These are phyloP conservation scores for Scytalidium lignicola DNA, from an alignment of 2,329 filamentous ascomycete genomes.

Conservation along the genomic window DNA sequence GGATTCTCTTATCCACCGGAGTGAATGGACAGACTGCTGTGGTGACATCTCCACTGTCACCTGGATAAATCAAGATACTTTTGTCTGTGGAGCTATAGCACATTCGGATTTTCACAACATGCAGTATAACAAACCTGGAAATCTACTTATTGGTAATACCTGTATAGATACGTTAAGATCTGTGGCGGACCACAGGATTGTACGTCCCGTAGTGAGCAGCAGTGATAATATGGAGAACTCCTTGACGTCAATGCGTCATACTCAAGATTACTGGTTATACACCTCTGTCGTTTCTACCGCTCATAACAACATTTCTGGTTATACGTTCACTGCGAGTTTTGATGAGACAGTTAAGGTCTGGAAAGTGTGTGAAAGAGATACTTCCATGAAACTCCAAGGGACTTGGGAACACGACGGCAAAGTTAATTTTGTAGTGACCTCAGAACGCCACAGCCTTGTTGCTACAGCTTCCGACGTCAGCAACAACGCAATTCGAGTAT, in stretches of 20 bases:
- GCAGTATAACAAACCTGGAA: slow-evolving; percentile 62
- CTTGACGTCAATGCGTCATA: slow-evolving; percentile 49
- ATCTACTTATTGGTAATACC: slow-evolving; percentile 51
- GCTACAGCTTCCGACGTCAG: slow-evolving; percentile 56
- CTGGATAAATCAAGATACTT: slow-evolving; percentile 48
- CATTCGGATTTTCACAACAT: slow-evolving; percentile 60
- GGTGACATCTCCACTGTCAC: slow-evolving; percentile 55
- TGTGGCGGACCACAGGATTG: slow-evolving; percentile 52
- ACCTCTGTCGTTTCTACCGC: slow-evolving; percentile 59
- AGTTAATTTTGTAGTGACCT: slow-evolving; percentile 58
- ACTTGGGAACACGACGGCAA: slow-evolving; percentile 54
- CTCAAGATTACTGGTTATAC: slow-evolving; percentile 59
- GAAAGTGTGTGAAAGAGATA: slow-evolving; percentile 36
- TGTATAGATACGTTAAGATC: slow-evolving; percentile 39
- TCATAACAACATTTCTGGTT: slow-evolving; percentile 39
- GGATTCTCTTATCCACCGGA: slow-evolving; percentile 44
- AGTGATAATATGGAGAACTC: slow-evolving; percentile 47
- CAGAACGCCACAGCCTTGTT: slow-evolving; percentile 40
- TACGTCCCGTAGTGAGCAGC: slow-evolving; percentile 41
- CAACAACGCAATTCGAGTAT: slow-evolving; percentile 51
- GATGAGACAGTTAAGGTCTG: slow-evolving; percentile 58
- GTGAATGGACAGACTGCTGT: slow-evolving; percentile 56
- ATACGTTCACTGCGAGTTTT: slow-evolving; percentile 56
- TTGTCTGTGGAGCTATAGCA: slow-evolving; percentile 57
- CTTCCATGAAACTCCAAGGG: slow-evolving; percentile 37